Percentiles rank a stretch among this genome's conserved stretches.
Conservation (phyloP, 805 yeast species). For the Candida sakaeoensis region DNA sequence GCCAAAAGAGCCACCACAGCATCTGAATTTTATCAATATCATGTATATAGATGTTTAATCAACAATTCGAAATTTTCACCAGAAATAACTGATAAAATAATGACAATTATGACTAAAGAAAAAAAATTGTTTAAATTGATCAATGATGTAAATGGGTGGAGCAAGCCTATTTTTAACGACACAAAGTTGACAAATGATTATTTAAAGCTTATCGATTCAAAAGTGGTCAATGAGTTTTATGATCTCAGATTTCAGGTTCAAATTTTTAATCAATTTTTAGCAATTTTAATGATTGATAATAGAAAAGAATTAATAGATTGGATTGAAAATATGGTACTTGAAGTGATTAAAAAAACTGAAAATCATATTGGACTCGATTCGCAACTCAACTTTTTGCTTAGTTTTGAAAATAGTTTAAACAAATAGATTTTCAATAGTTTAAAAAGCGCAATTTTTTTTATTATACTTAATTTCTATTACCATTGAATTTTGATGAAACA, state of each 20-base stretch:
- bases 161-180: conserved; percentile 12
- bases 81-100: neutral
- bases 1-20: conserved; percentile 2
- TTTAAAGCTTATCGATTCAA: conserved; percentile 9
- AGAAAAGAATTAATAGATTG: conserved; percentile 9
- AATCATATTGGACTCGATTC: neutral
- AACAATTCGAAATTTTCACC: neutral
- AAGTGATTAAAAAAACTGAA: neutral
- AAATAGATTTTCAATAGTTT: no score
- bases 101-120: conserved; percentile 7
- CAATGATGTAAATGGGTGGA: conserved; percentile 8
- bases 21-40: conserved; percentile 2
- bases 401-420: neutral
- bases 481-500: no score
- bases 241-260: conserved; percentile 11
- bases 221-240: conserved; percentile 10
- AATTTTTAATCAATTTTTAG: conserved; percentile 17
- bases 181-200: conserved; percentile 7
- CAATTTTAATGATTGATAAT: conserved; percentile 4
- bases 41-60: neutral
- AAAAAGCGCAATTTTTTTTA: no score
- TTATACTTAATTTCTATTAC: no score
- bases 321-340: neutral
- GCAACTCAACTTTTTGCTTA: neutral
- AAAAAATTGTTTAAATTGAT: conserved; percentile 16